A percentile compares a stretch with the other conserved stretches of the same genome.
These are phyloP conservation scores for Globisporangium uncinulatum DNA, from an alignment of 352 stramenopile species.

Conservation along the genomic window DNA sequence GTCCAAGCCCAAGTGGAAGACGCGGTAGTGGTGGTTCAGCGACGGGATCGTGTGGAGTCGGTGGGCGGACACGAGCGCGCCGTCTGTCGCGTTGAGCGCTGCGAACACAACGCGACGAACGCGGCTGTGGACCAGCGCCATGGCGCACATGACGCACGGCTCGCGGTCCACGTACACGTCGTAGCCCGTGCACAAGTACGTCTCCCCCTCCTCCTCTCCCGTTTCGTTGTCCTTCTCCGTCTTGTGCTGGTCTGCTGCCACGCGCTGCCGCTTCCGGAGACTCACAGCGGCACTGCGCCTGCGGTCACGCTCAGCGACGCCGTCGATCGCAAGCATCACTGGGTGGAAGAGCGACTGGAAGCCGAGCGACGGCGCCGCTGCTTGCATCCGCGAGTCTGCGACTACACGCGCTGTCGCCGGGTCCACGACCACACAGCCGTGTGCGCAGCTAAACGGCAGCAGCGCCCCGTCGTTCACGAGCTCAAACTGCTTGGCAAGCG, in stretches of 20 bases:
- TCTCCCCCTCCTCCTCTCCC: constrained; percentile 23
- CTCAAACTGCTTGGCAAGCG: constrained; percentile 15
- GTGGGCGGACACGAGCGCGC: constrained; percentile 55
- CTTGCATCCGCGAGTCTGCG: constrained; percentile 12
- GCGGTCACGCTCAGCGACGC: constrained; percentile 56
- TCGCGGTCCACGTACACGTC: constrained; percentile 83
- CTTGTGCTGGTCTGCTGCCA: constrained; percentile 1
- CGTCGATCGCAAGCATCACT: constrained; percentile 62
- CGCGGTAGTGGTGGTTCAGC: constrained; percentile 86
- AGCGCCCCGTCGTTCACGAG: not conserved
- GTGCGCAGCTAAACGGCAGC: constrained; percentile 34
- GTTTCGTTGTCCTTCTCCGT: not conserved
- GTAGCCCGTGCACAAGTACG: constrained; percentile 88
- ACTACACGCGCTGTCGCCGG: constrained; percentile 26
- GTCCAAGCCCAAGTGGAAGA: constrained; percentile 49
- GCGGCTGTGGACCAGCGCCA: constrained; percentile 87
- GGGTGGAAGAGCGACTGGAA: constrained; percentile 60
- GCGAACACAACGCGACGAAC: constrained; percentile 74
- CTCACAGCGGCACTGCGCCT: constrained; percentile 18
- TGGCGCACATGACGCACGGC: constrained; percentile 87
- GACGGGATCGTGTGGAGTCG: constrained; percentile 80
- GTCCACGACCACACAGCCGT: constrained; percentile 53
- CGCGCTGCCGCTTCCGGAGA: constrained; percentile 30
- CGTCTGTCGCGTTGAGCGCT: constrained; percentile 41
- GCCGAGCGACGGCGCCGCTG: constrained; percentile 14